phyloP scores from a whole-genome alignment of 768 basidiomycete genomes.

The Pleurotus sapidus region DNA sequence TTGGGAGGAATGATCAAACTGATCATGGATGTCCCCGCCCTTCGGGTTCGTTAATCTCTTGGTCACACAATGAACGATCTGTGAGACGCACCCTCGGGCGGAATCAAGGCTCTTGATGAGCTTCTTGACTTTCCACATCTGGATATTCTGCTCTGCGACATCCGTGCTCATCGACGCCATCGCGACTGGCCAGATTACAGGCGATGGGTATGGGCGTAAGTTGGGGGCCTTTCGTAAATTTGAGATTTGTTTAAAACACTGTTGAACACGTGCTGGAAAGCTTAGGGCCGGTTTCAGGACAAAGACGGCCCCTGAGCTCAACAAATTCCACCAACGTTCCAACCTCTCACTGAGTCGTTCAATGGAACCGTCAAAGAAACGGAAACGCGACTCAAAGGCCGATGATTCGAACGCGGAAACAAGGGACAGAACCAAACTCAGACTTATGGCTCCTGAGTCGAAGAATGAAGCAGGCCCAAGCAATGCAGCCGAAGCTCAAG shows the following conservation, averaged over 20 bases:
- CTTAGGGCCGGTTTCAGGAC: too few species aligned
- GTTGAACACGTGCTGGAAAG: too few species aligned
- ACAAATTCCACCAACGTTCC: too few species aligned
- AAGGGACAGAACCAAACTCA: neutral
- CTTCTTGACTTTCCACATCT: constrained; percentile 99
- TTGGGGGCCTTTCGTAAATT: constrained; percentile 18
- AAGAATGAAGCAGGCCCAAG: constrained; percentile 12
- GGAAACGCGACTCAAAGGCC: neutral
- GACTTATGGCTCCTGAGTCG: neutral
- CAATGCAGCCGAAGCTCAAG: constrained; percentile 24
- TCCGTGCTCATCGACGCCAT: constrained; percentile 75
- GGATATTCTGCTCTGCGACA: constrained; percentile 90
- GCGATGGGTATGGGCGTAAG: constrained; percentile 11
- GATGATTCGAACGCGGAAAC: neutral
- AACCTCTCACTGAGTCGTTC: constrained; percentile 15
- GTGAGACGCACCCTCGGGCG: constrained; percentile 71
- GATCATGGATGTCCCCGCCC: constrained; percentile 98
- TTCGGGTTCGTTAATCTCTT: constrained; percentile 25
- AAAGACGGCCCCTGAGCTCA: constrained; percentile 5
- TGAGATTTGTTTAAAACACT: neutral
- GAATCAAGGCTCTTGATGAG: constrained; percentile 97
- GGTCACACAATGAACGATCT: constrained; percentile 18
- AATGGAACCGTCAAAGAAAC: constrained; percentile 5
- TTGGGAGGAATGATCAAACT: constrained; percentile 96
- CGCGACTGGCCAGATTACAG: constrained; percentile 2